A percentile compares a stretch with the other conserved stretches of the same genome.
phyloP scores from a whole-genome alignment of 2,329 filamentous ascomycete species.

The Sporothrix pseudoabietina region DNA sequence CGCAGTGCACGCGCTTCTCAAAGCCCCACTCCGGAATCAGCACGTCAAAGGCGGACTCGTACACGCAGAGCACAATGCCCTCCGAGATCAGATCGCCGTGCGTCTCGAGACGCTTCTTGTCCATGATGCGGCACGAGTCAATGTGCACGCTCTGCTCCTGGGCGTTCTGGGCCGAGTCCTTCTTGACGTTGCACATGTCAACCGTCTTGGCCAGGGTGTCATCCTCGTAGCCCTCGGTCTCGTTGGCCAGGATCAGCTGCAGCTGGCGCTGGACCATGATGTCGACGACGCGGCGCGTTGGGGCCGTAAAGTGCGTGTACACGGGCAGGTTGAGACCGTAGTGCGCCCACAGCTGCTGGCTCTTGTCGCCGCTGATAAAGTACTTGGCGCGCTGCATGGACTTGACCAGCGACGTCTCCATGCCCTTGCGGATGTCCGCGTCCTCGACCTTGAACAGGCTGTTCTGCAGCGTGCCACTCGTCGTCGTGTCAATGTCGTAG shows the following conservation, averaged over 20 bases:
- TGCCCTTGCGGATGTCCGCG: slow-evolving; percentile 86
- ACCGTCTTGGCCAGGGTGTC: slow-evolving; percentile 89
- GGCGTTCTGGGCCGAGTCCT: slow-evolving; percentile 94
- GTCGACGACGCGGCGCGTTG: slow-evolving; percentile 91
- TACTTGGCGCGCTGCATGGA: slow-evolving; percentile 97
- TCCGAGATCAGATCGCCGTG: slow-evolving; percentile 93
- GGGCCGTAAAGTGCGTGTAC: slow-evolving; percentile 97
- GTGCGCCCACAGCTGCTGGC: slow-evolving; percentile 76
- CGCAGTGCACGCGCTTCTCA: slow-evolving; percentile 98
- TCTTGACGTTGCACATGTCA: slow-evolving; percentile 97
- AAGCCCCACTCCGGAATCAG: slow-evolving; percentile 98
- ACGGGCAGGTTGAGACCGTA: slow-evolving; percentile 90
- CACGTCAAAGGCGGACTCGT: slow-evolving; percentile 97
- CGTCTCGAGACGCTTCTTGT: slow-evolving; percentile 81
- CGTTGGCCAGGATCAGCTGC: slow-evolving; percentile 78
- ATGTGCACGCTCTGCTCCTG: slow-evolving; percentile 99
- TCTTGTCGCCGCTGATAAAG: slow-evolving; percentile 75
- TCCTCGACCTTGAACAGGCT: slow-evolving; percentile 94
- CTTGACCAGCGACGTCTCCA: slow-evolving; percentile 95
- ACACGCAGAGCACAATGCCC: slow-evolving; percentile 94
- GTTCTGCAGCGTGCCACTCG: slow-evolving; percentile 89
- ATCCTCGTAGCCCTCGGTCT: slow-evolving; percentile 82
- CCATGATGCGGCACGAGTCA: slow-evolving; percentile 94
- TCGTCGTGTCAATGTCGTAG: slow-evolving; percentile 84
- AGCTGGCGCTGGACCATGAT: slow-evolving; percentile 94